Evolutionary conservation across 1,284 basidiomycete genomes (phyloP).

Genomic region (Malassezia dermatis): DNA sequence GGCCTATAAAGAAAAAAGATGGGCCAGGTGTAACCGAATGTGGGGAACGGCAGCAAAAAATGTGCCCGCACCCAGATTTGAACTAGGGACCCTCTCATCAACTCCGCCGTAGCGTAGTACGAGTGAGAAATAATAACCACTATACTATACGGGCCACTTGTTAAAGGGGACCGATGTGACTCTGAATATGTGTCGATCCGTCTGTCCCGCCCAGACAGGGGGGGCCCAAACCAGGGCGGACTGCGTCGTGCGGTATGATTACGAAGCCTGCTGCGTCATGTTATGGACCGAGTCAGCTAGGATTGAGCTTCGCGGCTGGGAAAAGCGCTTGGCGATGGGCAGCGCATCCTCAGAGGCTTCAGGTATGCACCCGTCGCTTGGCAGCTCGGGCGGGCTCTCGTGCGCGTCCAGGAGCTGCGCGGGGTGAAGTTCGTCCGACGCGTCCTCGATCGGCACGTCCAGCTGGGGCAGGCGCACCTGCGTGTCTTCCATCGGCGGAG

Average conservation of each 20-base stretch:
- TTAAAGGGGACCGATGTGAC: not conserved
- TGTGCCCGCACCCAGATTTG: slow-evolving; percentile 16
- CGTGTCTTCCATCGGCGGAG: too few relatives aligned
- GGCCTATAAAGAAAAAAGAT: not conserved
- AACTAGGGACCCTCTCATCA: slow-evolving; percentile 18
- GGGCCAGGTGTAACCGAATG: not conserved
- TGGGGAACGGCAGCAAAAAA: not conserved
- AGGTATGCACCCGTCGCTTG: not conserved
- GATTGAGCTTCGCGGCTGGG: slow-evolving; percentile 3
- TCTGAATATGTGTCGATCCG: not conserved
- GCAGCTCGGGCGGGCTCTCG: not conserved
- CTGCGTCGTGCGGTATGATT: not conserved
- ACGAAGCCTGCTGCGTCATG: not conserved
- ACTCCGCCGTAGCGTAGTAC: slow-evolving; percentile 12
- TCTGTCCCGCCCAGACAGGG: not conserved
- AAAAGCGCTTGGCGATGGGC: slow-evolving; percentile 4
- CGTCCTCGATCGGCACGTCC: not conserved
- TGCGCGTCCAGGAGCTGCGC: not conserved
- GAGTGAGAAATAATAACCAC: slow-evolving; percentile 18
- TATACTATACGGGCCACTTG: slow-evolving; percentile 14
- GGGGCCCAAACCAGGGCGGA: not conserved
- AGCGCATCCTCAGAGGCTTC: not conserved
- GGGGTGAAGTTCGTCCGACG: not conserved
- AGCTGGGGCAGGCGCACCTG: not conserved
- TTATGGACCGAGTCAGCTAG: not conserved